These are phyloP conservation scores for Arabidopsis thaliana DNA, from an alignment of 345 rosid genomes.

Conservation along the genomic window TAIR10.1 NC_003076.8:18219501-18220000, in stretches of 20 bases:
- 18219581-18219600: conserved; percentile 63
- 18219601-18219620: conserved; percentile 66
- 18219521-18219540: conserved; percentile 69
- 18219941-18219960: neutral
- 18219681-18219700: conserved; percentile 59
- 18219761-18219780: neutral
- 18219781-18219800: neutral
- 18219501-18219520: conserved; percentile 37
- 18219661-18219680: conserved; percentile 62
- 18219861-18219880: neutral
- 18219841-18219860: neutral
- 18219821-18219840: conserved; percentile 51
- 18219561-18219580: conserved; percentile 24
- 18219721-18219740: conserved; percentile 68
- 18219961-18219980: neutral
- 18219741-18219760: neutral
- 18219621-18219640: conserved; percentile 87
- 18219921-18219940: neutral
- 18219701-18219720: conserved; percentile 61
- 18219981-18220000: neutral
- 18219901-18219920: conserved; percentile 20
- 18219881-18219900: neutral
- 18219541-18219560: conserved; percentile 57
- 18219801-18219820: conserved; percentile 45
- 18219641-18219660: conserved; percentile 76